phyloP scores from a whole-genome alignment of 1,284 basidiomycete species.

The Sanghuangporus weigelae region DNA sequence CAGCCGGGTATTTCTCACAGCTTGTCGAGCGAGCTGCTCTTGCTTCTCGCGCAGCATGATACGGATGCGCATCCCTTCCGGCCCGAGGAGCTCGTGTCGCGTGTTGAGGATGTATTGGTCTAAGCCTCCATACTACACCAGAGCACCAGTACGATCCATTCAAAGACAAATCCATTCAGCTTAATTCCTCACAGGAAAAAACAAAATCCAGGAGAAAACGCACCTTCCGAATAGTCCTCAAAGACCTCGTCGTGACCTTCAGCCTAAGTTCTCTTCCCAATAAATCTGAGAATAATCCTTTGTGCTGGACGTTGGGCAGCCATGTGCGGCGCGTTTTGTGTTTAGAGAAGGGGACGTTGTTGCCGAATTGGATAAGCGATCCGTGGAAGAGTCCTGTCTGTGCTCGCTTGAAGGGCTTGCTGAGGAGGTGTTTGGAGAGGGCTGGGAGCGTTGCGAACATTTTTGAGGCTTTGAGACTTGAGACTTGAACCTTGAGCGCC shows the following conservation, averaged over 20 bases:
- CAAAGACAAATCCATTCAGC: neutral
- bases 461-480: neutral
- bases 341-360: slow-evolving; percentile 89
- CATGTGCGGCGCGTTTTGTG: slow-evolving; percentile 88
- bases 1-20: neutral
- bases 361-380: slow-evolving; percentile 74
- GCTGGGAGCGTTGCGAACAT: slow-evolving; percentile 35
- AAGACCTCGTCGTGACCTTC: slow-evolving; percentile 68
- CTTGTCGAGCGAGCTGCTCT: slow-evolving; percentile 20
- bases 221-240: slow-evolving; percentile 79
- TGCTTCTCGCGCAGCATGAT: slow-evolving; percentile 46
- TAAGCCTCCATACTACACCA: slow-evolving; percentile 63
- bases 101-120: slow-evolving; percentile 75
- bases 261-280: slow-evolving; percentile 54
- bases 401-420: slow-evolving; percentile 70
- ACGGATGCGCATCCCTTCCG: slow-evolving; percentile 71
- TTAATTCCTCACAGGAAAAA: neutral
- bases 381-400: slow-evolving; percentile 78
- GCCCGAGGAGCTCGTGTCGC: slow-evolving; percentile 58
- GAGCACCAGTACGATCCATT: neutral
- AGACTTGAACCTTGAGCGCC: neutral
- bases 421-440: slow-evolving; percentile 31
- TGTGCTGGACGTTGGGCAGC: slow-evolving; percentile 82
- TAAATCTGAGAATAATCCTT: slow-evolving; percentile 63
- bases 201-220: slow-evolving; percentile 11